phyloP scores from a whole-genome alignment of 371 early-diverging fungal genomes.

The Mortierella sp. region DNA sequence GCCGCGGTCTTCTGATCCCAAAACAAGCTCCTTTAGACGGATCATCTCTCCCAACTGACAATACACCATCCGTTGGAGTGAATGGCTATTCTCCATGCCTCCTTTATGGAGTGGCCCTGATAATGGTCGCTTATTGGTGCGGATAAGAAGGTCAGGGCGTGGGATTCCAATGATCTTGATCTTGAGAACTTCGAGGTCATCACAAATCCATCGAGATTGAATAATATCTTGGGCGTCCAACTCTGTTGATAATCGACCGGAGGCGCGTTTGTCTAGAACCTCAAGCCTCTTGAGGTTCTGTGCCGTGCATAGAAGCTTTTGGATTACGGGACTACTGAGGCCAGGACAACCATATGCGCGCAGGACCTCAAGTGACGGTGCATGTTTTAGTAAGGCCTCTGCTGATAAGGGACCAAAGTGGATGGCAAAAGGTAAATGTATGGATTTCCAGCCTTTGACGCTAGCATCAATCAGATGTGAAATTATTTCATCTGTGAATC shows the following conservation, averaged over 20 bases:
- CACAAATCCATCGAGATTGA: conserved; percentile 8
- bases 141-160: conserved; percentile 5
- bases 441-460: background rate
- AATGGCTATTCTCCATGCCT: conserved; percentile 8
- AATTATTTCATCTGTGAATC: background rate
- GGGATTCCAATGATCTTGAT: conserved; percentile 16
- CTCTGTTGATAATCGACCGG: background rate
- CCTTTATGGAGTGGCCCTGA: conserved; percentile 3
- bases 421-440: background rate
- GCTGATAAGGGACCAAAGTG: background rate
- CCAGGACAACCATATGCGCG: background rate
- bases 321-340: background rate
- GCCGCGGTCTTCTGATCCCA: background rate
- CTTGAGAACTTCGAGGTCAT: background rate
- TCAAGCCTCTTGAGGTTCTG: conserved; percentile 3
- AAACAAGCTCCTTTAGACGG: conserved; percentile 2
- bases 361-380: background rate
- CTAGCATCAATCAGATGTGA: background rate
- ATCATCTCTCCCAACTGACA: conserved; percentile 9
- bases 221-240: conserved; percentile 10
- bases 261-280: background rate
- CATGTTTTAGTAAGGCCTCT: conserved; percentile 5
- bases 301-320: conserved; percentile 1
- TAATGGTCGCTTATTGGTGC: conserved; percentile 14
- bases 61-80: background rate